These are phyloP conservation scores for Lumnitzera racemosa DNA, from an alignment of 345 rosid species.

Conservation along the genomic window DNA sequence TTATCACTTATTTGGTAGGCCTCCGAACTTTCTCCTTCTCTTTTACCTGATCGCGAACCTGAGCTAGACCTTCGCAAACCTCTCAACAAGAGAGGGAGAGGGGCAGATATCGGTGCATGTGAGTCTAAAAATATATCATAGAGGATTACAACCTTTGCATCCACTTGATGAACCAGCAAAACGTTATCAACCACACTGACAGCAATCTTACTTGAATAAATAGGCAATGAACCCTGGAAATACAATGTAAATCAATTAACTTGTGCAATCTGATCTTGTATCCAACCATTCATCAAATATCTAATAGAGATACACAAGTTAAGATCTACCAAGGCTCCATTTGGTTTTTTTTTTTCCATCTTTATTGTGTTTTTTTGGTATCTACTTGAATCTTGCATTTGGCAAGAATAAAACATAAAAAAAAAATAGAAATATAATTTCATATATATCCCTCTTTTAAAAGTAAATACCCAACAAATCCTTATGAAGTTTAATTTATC, in stretches of 20 bases:
- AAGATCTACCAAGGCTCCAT: too few species aligned
- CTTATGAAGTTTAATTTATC: too few species aligned
- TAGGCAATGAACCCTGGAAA: conserved; percentile 89
- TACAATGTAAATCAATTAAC: conserved; percentile 1
- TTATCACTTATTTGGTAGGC: conserved; percentile 34
- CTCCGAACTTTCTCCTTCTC: conserved; percentile 48
- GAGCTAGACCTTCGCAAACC: conserved; percentile 51
- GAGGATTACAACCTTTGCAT: conserved; percentile 90
- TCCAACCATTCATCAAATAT: too few species aligned
- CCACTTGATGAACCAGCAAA: conserved; percentile 94
- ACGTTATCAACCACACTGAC: conserved; percentile 88
- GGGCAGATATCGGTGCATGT: conserved; percentile 97
- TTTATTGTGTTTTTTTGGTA: too few species aligned
- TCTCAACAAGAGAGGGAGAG: conserved; percentile 84
- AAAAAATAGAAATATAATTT: too few species aligned
- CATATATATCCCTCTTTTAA: too few species aligned
- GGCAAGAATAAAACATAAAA: too few species aligned
- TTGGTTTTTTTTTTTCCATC: too few species aligned
- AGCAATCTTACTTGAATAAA: conserved; percentile 81
- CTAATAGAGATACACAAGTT: too few species aligned
- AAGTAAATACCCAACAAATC: too few species aligned
- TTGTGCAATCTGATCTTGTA: too few species aligned
- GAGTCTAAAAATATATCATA: conserved; percentile 88
- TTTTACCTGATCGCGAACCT: conserved; percentile 37
- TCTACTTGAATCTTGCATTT: too few species aligned